Conservation (phyloP, 306 rosid species). For the Quercus suber region DNA sequence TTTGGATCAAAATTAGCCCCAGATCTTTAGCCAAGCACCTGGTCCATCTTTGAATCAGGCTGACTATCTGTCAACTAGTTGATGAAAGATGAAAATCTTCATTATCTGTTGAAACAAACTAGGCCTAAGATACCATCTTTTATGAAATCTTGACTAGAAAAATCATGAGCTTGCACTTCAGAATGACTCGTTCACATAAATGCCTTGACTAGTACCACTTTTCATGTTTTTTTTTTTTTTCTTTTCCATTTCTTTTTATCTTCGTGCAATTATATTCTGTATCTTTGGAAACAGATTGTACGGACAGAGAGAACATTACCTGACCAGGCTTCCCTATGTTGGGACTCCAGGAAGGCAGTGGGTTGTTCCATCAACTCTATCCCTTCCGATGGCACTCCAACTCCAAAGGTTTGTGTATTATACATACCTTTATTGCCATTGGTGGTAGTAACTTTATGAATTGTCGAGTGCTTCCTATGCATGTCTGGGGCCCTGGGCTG, state of each 20-base stretch:
- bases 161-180: not conserved
- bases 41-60: not conserved
- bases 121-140: not conserved
- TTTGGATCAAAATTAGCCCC: not conserved
- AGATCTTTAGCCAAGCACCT: not conserved
- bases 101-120: not conserved
- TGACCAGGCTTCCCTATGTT: conserved; percentile 18
- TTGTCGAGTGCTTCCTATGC: not conserved
- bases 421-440: not conserved
- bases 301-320: conserved; percentile 1
- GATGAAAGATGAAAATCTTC: not conserved
- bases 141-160: not conserved
- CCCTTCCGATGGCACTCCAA: conserved; percentile 12
- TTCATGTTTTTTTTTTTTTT: not conserved
- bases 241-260: not conserved
- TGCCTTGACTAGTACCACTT: not conserved
- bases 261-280: not conserved
- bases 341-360: conserved; percentile 12
- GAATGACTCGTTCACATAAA: not conserved
- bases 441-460: not conserved
- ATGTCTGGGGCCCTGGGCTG: not conserved
- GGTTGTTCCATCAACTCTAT: conserved; percentile 8
- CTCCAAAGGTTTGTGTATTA: conserved; percentile 19
- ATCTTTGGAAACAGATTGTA: not conserved
- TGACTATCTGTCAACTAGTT: not conserved